Evolutionary conservation across 2,329 filamentous ascomycete genomes (phyloP), one percentile per base, ranked within the genome.

Genomic region (Pseudogymnoascus sp.): DNA sequence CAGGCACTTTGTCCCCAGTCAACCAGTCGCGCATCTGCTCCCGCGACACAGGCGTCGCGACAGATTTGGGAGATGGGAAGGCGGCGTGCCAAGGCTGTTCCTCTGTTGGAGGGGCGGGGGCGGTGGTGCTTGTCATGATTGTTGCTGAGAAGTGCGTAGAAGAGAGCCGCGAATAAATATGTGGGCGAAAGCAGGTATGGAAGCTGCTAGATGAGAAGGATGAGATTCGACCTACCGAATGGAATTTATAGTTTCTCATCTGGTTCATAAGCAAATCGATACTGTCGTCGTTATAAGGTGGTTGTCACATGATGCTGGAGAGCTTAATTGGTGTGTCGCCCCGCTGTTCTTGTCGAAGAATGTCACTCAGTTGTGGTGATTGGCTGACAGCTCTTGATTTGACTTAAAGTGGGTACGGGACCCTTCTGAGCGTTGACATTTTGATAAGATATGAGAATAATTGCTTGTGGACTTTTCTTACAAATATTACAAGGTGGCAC

Each of bases 41-140:
- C 6, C 31, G 59, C 14, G 63, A 38, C 16, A 65, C 43, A 16
- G 53, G 53, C 16, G 59, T 59, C 31, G 35, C 24, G 0, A 43
- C 28, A 1, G 63, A 37, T 28, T 59, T 65, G 26, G 63, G 60
- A 12, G 63, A 50, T 16, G 63, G 64, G 38, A 65, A 65, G 14
- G 63, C 63, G 10, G 63, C 59, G 11, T 62, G 53, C 64, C 64
- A 65, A n/a, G 64, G 64, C 5, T 56, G 50, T 60, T 35, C 41
- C 28, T 61, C 60, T 28, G 7, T 35, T 31, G 40, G 41, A 53
- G 60, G 28, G 12, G 37, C 40, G 38, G 37, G 14, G 12, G 26
- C 19, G 14, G 11, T 43, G 16, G 59, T 26, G 35, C n/a, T 60
- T 24, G 19, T 16, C 50, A 56, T 56, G 28, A 10, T 22, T 33